Evolutionary conservation across 768 basidiomycete species (phyloP), one percentile per base, ranked within the genome.

Genomic region (Crepidotus variabilis): DNA sequence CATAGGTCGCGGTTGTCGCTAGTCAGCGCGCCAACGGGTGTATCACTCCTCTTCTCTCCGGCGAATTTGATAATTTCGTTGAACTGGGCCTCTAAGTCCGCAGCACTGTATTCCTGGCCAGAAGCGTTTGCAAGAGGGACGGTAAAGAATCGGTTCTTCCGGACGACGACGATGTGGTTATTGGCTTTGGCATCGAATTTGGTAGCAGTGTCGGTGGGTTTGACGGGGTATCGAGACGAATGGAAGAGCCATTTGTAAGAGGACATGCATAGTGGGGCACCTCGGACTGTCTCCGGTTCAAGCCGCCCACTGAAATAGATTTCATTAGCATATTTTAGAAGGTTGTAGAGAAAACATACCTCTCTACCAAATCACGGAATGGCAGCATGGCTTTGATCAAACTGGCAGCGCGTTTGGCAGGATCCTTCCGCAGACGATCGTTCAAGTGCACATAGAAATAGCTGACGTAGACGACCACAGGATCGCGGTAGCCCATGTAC

Each of bases 211-310:
- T 98, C 97, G 3, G 84, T 82, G 0, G 91, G 90, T 60, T 88
- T 85, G 51, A 77, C 78, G 3, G 97, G 97, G 69, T 93, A 88
- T 20, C 97, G 86, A n/a, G 82, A 85, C 0, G 95, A 78, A 71
- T 98, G 97, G 83, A 99, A 99, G 78, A 98, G 79, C 88, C 94
- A 96, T 69, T 94, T 87, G 81, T 96, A 97, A n/a, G 92, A 92
- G 0, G 77, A 78, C 92, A 96, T 97, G 71, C 89, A 88, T 7
- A 98, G 77, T 1, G 97, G 94, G 14, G 75, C 75, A 21, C 82
- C 86, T 55, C 82, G 81, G 21, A 88, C 81, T 70, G 84, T 94
- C 65, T 99, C 96, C 1, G 96, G 95, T 69, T 93, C 92, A 21
- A 98, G 80, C 47, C 80, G 76, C 57, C 87, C 81, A 60, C 89